Base-by-base conservation (phyloP, 768 basidiomycete species). In the Agaricus sinodeliciosus region DNA sequence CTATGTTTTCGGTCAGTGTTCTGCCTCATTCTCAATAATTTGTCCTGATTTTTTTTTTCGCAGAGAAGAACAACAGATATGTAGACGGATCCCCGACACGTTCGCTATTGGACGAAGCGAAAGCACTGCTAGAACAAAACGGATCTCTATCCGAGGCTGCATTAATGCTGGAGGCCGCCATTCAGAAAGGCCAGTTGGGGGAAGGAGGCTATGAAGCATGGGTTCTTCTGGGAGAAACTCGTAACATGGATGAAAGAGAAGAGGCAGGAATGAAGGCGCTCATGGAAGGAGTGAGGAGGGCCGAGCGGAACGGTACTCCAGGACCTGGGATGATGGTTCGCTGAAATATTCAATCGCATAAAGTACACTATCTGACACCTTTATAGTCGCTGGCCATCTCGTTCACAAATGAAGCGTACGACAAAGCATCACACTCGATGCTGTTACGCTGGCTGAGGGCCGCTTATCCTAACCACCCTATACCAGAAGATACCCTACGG, bases 341-440 rank as follows among this genome's bases (percentile, higher is more conserved):
- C 71, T 16, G 26, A 13, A 9, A 25, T 18, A 46, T 28, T 41
- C n/a, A 40, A 26, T 19, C 15, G 12, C 15, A 18, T 26, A 19
- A 27, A 13, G 44, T 46, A 47, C 54, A 12, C 13, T 44, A 34
- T 55, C 62, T 63, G 25, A 64, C 28, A 34, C 18, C 11, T 46
- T 25, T 16, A 37, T 60, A 97, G 94, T 93, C 93, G 5, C 79
- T 97, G 31, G 94, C 95, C 1, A 93, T 97, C 57, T 93, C 92
- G 8, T 98, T 90, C 67, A 95, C 94, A 28, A 99, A 98, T 62
- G 95, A 98, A 69, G 81, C 82, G 0, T 87, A 85, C 60, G 94
- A 98, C 60, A 77, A 87, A 9, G 94, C 85, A 6, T 87, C 94
- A 2, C 82, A 95, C 63, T 72, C 83, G 0, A 90, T 86, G 74